Conservation (phyloP, 1,284 basidiomycete genomes). For the Ustilago cynodontis region DNA sequence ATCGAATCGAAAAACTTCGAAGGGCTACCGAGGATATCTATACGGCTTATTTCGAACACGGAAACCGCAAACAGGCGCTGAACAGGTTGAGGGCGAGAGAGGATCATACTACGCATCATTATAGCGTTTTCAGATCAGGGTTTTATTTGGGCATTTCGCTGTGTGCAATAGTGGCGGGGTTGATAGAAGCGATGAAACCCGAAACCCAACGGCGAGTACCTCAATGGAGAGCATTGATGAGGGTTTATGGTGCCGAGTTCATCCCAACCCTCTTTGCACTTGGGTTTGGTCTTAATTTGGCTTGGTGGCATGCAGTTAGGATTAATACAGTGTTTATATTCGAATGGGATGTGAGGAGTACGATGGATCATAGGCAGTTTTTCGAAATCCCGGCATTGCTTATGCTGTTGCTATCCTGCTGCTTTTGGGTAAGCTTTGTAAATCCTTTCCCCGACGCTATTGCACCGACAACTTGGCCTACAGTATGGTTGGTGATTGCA, state of each 20-base stretch:
- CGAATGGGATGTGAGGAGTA: conserved; percentile 77
- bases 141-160: conserved; percentile 81
- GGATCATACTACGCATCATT: conserved; percentile 77
- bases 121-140: conserved; percentile 76
- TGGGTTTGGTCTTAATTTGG: conserved; percentile 81
- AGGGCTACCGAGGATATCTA: conserved; percentile 73
- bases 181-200: conserved; percentile 77
- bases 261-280: conserved; percentile 83
- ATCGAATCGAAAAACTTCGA: conserved; percentile 78
- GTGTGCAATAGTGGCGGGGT: conserved; percentile 80
- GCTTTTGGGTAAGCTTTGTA: conserved; percentile 86
- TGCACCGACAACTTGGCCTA: conserved; percentile 77
- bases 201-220: conserved; percentile 77
- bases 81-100: conserved; percentile 75
- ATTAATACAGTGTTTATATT: conserved; percentile 95
- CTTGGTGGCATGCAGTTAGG: conserved; percentile 80
- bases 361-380: conserved; percentile 83
- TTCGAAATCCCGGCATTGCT: conserved; percentile 85
- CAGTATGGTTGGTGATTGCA: conserved; percentile 82
- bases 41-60: conserved; percentile 75
- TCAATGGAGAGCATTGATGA: conserved; percentile 80
- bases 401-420: conserved; percentile 80
- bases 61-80: conserved; percentile 84
- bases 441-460: conserved; percentile 67
- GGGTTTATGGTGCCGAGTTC: conserved; percentile 82